A percentile compares a stretch with the other conserved stretches of the same genome.
These are phyloP conservation scores for Aspergillus bridgeri DNA, from an alignment of 495 filamentous ascomycete genomes.

Conservation along the genomic window DNA sequence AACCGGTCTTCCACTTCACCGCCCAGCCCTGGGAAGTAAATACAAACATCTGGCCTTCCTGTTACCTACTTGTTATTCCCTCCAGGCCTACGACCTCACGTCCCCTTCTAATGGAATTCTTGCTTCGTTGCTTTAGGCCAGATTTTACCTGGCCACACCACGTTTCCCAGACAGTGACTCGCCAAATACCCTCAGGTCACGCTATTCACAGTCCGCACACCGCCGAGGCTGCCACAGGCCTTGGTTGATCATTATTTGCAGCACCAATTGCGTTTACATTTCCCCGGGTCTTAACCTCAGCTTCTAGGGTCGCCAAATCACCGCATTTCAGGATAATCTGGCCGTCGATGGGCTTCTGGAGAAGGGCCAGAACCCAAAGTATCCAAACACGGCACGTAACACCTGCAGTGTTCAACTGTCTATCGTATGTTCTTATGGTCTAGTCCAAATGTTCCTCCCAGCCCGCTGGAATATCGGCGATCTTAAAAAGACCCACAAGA, in stretches of 20 bases:
- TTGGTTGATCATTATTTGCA: conserved; percentile 10
- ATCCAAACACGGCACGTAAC: conserved; percentile 15
- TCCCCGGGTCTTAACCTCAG: conserved; percentile 17
- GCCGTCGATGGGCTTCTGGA: conserved; percentile 7
- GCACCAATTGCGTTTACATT: conserved; percentile 9
- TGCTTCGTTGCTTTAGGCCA: too few relatives aligned
- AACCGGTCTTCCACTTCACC: too few relatives aligned
- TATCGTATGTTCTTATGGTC: conserved; percentile 10
- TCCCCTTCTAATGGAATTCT: too few relatives aligned
- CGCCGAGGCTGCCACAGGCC: conserved; percentile 10
- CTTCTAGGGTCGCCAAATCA: conserved; percentile 10
- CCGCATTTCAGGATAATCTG: conserved; percentile 10
- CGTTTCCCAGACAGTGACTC: too few relatives aligned
- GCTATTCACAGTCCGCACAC: conserved; percentile 12
- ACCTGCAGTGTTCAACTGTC: conserved; percentile 4
- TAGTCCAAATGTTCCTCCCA: conserved; percentile 7
- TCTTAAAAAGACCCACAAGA: too few relatives aligned
- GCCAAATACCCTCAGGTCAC: too few relatives aligned
- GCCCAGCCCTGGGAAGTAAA: too few relatives aligned
- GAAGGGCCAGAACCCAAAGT: conserved; percentile 12
- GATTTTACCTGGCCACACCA: too few relatives aligned
- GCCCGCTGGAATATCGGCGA: too few relatives aligned
- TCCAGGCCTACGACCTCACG: too few relatives aligned
- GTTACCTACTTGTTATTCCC: too few relatives aligned
- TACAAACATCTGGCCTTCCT: too few relatives aligned